Evolutionary conservation across 2,329 filamentous ascomycete genomes (phyloP), one percentile per base, ranked within the genome.

Genomic region (Drechslerella coelobrocha): DNA sequence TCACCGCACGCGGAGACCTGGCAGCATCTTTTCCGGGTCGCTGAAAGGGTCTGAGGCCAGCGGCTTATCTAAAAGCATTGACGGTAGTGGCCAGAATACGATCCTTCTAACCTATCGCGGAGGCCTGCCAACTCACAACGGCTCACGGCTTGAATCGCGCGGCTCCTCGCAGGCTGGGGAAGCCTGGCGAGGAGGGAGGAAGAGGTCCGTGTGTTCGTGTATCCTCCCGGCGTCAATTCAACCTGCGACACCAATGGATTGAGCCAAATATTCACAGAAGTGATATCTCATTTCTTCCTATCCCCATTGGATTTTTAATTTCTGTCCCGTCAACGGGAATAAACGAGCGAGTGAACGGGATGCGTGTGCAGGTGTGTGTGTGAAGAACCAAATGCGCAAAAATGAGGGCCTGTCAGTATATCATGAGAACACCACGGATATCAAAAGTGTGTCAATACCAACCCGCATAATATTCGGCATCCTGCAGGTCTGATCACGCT

Each of bases 401-500:
- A n/a, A n/a, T n/a, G n/a, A n/a, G n/a, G n/a, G n/a, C n/a, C n/a
- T n/a, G n/a, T n/a, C n/a, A n/a, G n/a, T n/a, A n/a, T 37, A 17
- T 43, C 43, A 61, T 52, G 57, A 48, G 19, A 34, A 34, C 26
- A 23, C 10, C 9, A 29, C 12, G 2, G 50, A 19, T 10, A 19
- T 10, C 34, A 24, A 52, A 41, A 19, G n/a, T 52, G 26, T 54
- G 12, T 54, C 29, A 39, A 39, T 45, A 26, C 23, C 43, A 48
- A 21, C 43, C 5, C 43, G 43, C 43, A 21, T 48, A 21, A 7
- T 26, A 41, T 53, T 59, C 61, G 54, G 29, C 56, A 56, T 68
- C 52, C 51, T 68, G 63, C 63, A 68, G 56, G 39, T 51, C 41
- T 68, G 55, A 54, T 60, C 62, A 68, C 56, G 50, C 63, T 68